phyloP scores from a whole-genome alignment of 2,329 filamentous ascomycete species.

The Aureobasidium sp. region DNA sequence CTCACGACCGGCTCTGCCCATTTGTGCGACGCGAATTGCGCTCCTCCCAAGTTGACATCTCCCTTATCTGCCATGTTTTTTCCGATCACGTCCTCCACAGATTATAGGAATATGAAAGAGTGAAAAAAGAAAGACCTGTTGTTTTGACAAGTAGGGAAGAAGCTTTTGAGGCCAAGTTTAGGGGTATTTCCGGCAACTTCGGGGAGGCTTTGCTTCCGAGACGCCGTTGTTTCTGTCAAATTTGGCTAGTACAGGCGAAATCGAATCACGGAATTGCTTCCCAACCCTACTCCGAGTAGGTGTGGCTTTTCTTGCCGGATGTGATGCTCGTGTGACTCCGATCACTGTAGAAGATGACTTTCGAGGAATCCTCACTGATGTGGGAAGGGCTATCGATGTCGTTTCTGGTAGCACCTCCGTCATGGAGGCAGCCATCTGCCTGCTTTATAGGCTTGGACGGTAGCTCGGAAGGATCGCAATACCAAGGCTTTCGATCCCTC shows the following conservation, averaged over 20 bases:
- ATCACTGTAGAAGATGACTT: not conserved
- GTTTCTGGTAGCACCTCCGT: not conserved
- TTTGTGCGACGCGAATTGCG: constrained; percentile 22
- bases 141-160: not conserved
- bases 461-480: not conserved
- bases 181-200: not conserved
- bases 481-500: not conserved
- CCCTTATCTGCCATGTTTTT: constrained; percentile 2
- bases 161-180: constrained; percentile 9
- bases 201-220: not conserved
- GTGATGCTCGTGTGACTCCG: not conserved
- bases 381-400: not conserved
- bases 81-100: not conserved
- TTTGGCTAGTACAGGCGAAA: not conserved
- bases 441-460: not conserved
- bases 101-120: not conserved
- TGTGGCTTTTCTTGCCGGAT: not conserved
- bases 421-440: not conserved
- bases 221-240: not conserved
- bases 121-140: not conserved
- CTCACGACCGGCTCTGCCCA: constrained; percentile 26
- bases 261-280: not conserved
- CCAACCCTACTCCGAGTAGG: not conserved
- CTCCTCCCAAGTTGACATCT: constrained; percentile 18
- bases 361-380: not conserved